Evolutionary conservation across 2,329 filamentous ascomycete species (phyloP).

Genomic region (Diaporthe batatas): DNA sequence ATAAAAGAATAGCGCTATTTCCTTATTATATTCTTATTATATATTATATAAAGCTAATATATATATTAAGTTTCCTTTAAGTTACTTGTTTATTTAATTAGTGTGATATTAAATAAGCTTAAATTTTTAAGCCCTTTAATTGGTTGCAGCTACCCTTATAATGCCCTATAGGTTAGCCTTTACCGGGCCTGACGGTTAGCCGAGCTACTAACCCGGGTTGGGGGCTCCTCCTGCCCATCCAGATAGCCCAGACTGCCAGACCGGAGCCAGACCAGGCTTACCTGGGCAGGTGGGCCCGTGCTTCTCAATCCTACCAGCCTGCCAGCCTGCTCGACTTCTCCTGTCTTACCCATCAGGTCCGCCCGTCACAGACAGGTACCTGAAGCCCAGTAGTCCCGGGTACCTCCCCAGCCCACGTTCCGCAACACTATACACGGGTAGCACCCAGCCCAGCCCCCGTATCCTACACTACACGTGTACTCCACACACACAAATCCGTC

Average conservation of each 20-base stretch:
- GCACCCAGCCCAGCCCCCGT: slow-evolving; percentile 26
- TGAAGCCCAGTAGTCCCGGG: neutral
- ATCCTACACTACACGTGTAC: neutral
- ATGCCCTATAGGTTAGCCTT: no score
- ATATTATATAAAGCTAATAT: no score
- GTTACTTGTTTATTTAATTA: no score
- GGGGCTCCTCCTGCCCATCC: slow-evolving; percentile 10
- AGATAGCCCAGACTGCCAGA: neutral
- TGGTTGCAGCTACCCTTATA: no score
- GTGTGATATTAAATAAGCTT: no score
- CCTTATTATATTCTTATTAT: no score
- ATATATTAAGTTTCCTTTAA: no score
- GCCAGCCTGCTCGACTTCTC: slow-evolving; percentile 21
- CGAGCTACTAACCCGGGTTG: neutral
- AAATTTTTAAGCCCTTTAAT: no score
- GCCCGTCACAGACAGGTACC: slow-evolving; percentile 33
- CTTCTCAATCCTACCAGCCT: slow-evolving; percentile 20
- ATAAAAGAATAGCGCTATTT: no score
- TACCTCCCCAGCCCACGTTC: neutral
- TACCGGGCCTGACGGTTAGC: no score
- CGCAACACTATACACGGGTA: slow-evolving; percentile 2
- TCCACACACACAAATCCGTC: slow-evolving; percentile 18
- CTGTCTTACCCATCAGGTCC: slow-evolving; percentile 7
- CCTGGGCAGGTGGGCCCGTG: slow-evolving; percentile 32
- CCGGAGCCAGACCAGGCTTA: neutral